Evolutionary conservation across 352 stramenopile genomes (phyloP), one percentile per base, ranked within the genome.

Genomic region (Phytopythium helicoides): DNA sequence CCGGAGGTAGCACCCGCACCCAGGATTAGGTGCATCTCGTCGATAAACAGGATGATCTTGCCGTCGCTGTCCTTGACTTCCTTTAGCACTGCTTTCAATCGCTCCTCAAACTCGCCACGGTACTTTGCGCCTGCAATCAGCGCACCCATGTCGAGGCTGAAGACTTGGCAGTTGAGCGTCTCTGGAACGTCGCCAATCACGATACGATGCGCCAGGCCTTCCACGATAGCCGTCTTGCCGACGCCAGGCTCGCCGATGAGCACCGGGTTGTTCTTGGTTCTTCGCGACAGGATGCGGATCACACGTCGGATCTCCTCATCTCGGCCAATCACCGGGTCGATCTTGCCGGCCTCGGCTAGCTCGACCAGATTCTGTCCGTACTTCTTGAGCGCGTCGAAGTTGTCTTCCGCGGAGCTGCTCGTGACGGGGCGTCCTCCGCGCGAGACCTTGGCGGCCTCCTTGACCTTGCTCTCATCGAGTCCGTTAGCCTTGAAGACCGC

Each of bases 21-120:
- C 9, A 99, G 65, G 21, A 99, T 88, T 35, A 98, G 47, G 73
- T 99, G 95, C 66, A 98, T 94, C 60, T 99, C 97, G 42, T 99
- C 97, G 48, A 99, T 97, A 62, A 99, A 99, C 36, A 99, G 63
- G 41, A 99, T 97, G 59, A 99, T 97, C 58, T 98, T 96, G 54
- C 90, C 92, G 53, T 98, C 81, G 49, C 94, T 94, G 22, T 95
- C 81, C 57, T 96, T 86, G 47, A 97, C 85, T 48, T 97, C 91
- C 61, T 96, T 95, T 51, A 99, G 67, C 31, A 99, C 95, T 14
- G 87, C 86, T 58, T 98, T 97, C 16, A 99, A 66, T 23, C 97
- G 79, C 63, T 99, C 97, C 76, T 99, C 97, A 70, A 99, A 99
- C 62, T 99, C 96, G 41, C 97, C 97, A 18, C 95, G 81, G 63